Evolutionary conservation across 495 filamentous ascomycete species (phyloP), one percentile per base, ranked within the genome.

Genomic region (Penicillium subrubescens): DNA sequence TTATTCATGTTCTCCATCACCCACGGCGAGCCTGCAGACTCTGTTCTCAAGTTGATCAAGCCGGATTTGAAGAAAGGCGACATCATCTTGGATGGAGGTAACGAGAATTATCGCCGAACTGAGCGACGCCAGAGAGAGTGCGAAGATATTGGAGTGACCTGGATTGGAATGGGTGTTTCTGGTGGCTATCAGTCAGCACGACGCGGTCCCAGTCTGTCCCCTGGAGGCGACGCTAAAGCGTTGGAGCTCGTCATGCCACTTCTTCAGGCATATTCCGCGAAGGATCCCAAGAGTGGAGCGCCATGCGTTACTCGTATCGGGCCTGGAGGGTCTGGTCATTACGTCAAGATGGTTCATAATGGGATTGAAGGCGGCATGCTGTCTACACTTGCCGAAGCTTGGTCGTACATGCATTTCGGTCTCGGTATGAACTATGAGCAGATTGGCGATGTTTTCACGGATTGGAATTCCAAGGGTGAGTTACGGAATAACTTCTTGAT

Each of bases 301-400:
- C 83, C 88, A 0, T 92, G 89, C 71, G 88, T 91, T 5, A 85
- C 75, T 12, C 79, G 79, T 12, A 78, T 88, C 66, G 89, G 89
- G 0, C 84, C 83, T 5, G 86, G 84, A 2, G 89, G 90, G 2
- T 81, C 84, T 1, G 89, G 89, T 1, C 87, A 92, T 72, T 92
- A 87, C 67, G 88, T 91, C 37, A 92, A 93, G 73, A 92, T 92
- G 88, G 83, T 90, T 0, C 90, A 92, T 68, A 91, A 92, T 68
- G 89, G 89, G 5, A 91, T 92, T 53, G 88, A 93, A 72, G 88
- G 90, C 54, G 89, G 87, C 19, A 89, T 92, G 87, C 77, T 88
- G 66, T 82, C 81, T 29, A 74, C 82, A 6, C 77, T 87, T 31
- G 83, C 82, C 33, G 90, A 92, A 71, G 85, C 86, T 3, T 93